These are phyloP conservation scores for Solanum aculeatissimum DNA, from an alignment of 305 asterid genomes.

Conservation along the genomic window DNA sequence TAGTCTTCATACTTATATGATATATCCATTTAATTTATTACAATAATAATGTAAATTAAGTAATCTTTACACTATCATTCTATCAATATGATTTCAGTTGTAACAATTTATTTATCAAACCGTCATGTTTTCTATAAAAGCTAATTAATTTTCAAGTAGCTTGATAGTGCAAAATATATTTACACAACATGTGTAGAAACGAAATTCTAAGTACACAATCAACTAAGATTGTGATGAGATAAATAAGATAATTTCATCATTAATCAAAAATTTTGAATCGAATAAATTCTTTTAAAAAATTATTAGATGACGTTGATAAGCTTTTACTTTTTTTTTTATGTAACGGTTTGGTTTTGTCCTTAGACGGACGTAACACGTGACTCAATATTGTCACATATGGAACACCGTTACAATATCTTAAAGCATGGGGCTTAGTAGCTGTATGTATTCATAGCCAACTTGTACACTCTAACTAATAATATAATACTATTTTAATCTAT, in stretches of 20 bases:
- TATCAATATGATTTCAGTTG: neutral
- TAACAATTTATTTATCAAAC: neutral
- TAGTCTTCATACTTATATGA: neutral
- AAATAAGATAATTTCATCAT: too few relatives aligned
- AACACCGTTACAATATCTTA: neutral
- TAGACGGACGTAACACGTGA: constrained; percentile 16
- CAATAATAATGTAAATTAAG: too few relatives aligned
- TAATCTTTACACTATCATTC: too few relatives aligned
- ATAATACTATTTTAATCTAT: neutral
- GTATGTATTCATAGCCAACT: neutral
- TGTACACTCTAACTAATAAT: neutral
- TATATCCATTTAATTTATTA: neutral
- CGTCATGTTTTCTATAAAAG: neutral
- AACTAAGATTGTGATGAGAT: too few relatives aligned
- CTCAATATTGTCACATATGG: constrained; percentile 14
- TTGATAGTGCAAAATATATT: neutral
- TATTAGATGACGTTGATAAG: neutral
- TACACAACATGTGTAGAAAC: neutral
- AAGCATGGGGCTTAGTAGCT: neutral
- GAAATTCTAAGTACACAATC: neutral
- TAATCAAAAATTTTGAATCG: too few relatives aligned
- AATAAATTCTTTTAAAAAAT: too few relatives aligned
- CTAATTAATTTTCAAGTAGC: neutral
- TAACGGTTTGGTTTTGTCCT: constrained; percentile 10
- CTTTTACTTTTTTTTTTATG: neutral